Base-by-base conservation (phyloP, 2,329 filamentous ascomycete genomes). In the Fusarium penzigii region DNA sequence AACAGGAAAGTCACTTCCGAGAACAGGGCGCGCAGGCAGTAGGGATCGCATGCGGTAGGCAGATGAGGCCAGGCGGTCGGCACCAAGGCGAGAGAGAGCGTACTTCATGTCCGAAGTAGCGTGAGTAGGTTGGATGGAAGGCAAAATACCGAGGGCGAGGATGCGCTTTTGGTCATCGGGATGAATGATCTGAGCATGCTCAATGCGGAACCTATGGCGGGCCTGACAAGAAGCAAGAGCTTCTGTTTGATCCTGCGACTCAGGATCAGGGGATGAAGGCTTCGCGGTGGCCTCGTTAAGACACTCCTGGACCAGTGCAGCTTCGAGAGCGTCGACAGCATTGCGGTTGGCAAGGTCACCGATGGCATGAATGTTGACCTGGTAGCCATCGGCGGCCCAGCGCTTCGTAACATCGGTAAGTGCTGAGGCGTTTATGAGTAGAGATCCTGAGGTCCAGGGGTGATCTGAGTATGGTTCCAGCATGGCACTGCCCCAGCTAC, bases 351-450 rank as follows among this genome's bases (percentile, higher is more conserved):
- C 87, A 5, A 82, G 75, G 67, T 90, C 87, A 9, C 87, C 87
- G 52, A 89, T 89, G 44, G 86, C 86, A 67, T 89, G 87, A 53
- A 89, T 86, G 63, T 87, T 87, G 50, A 89, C 85, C 65, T 89
- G 86, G 61, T 79, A 89, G 12, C 83, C 84, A 36, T 75, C 76
- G 2, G 70, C 69, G 14, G 84, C 79, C 86, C 86, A 90, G 29
- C 79, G 68, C 11, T 70, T 71, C 3, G 85, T 75, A 10, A 87
- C 71, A 6, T 72, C 65, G 1, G 76, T 77, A 47, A 89, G 73
- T 4, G 79, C 77, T 0, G 79, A 80, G n/a, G 81, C 78, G 64
- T 87, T 86, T 48, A 88, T 81, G 32, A 89, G 78, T 45, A 89
- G 80, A 0, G 84, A 87, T 12, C 87, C 87, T 0, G 77, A 80